phyloP scores from a whole-genome alignment of 495 filamentous ascomycete genomes.

The Cudoniella acicularis region DNA sequence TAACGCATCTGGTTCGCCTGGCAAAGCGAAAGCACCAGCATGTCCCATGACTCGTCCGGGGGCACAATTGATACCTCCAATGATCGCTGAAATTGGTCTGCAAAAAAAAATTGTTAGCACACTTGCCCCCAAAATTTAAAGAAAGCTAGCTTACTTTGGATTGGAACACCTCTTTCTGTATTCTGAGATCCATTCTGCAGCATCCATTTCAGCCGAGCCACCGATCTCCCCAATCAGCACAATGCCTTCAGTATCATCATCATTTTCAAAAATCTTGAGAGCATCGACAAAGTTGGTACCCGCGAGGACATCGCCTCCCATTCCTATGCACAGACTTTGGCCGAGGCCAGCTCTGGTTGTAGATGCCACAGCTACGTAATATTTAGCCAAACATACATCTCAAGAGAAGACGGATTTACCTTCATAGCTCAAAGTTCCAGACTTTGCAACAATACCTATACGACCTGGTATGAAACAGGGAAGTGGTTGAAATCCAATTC shows the following conservation, averaged over 20 bases:
- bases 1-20: constrained; percentile 61
- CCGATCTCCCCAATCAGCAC: constrained; percentile 84
- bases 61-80: constrained; percentile 66
- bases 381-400: constrained; percentile 10
- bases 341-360: constrained; percentile 78
- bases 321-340: constrained; percentile 81
- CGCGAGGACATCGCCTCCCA: constrained; percentile 81
- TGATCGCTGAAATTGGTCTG: constrained; percentile 76
- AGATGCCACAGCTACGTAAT: constrained; percentile 61
- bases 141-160: constrained; percentile 58
- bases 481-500: constrained; percentile 84
- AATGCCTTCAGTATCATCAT: constrained; percentile 76
- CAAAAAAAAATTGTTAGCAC: no score
- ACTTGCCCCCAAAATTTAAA: background rate
- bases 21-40: constrained; percentile 71
- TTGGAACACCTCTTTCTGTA: constrained; percentile 55
- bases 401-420: constrained; percentile 20
- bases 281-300: constrained; percentile 81
- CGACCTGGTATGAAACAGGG: constrained; percentile 70
- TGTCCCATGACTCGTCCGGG: constrained; percentile 81
- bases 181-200: constrained; percentile 72
- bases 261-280: constrained; percentile 66
- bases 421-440: constrained; percentile 86
- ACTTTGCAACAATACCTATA: constrained; percentile 82
- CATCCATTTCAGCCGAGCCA: constrained; percentile 75